Evolutionary conservation across 1,139 yeast genomes (phyloP), one percentile per base, ranked within the genome.

Genomic region (Meyerozyma athensensis): DNA sequence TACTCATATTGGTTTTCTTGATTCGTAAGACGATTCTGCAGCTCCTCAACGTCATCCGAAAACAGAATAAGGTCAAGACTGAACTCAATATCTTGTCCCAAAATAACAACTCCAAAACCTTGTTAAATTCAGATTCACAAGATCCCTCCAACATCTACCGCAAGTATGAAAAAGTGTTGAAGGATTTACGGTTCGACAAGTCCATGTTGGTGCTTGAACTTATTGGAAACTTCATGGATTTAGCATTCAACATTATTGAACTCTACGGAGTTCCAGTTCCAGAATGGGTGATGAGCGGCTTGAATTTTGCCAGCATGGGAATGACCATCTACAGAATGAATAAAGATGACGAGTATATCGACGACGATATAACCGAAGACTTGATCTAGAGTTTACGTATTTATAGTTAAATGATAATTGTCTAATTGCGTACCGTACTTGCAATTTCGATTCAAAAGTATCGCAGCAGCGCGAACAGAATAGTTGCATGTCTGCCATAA

Each of bases 301-400:
- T 70, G 56, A 70, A 69, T 44, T 56, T 66, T 36, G 61, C 73
- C 23, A 67, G 74, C 45, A 69, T 70, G 75, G 61, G 59, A 39
- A 70, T 70, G 76, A 68, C 75, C 9, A 56, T 70, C 32, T 70
- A 70, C 57, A 66, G 76, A 58, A 70, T 70, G 76, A 70, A 69
- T 54, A 70, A 70, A 50, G 76, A 70, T 46, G 75, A 70, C 43
- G 76, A 70, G 52, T 70, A 70, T 44, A 47, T 62, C 24, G 75
- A 70, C 48, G 76, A 69, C 48, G 74, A 69, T 44, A 63, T 70
- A 10, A 58, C 70, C 16, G 73, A 69, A 39, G 75, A 70, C 41
- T 56, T 70, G 43, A 61, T 69, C 45, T 66, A 41, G 13, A 34
- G 23, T 10, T 18, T 33, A 16, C 35, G 38, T 21, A 14, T 22